These are phyloP conservation scores for Suillus fuscotomentosus DNA, from an alignment of 768 basidiomycete genomes.

Conservation along the genomic window DNA sequence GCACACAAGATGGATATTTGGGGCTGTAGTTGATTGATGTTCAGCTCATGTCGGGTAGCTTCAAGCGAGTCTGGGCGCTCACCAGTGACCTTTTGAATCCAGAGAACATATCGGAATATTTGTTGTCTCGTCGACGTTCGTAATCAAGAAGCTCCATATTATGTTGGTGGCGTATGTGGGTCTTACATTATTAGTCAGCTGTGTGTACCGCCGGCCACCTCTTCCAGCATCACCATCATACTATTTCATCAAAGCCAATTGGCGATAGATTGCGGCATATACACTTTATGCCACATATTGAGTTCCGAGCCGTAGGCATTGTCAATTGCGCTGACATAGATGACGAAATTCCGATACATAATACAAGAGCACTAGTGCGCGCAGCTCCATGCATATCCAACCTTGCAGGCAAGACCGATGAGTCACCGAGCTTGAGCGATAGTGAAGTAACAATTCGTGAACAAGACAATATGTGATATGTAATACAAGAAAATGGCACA, in stretches of 20 bases:
- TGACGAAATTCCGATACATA: background rate
- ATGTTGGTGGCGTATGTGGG: background rate
- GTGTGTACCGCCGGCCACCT: background rate
- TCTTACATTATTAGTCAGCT: background rate
- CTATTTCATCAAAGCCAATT: too few relatives aligned
- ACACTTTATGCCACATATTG: background rate
- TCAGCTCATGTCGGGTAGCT: background rate
- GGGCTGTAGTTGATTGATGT: conserved; percentile 31
- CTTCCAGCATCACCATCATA: too few relatives aligned
- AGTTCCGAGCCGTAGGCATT: background rate
- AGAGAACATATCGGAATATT: conserved; percentile 30
- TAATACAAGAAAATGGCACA: conserved; percentile 3
- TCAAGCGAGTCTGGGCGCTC: conserved; percentile 7
- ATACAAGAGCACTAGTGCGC: background rate
- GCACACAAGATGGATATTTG: conserved; percentile 65
- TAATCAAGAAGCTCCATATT: background rate
- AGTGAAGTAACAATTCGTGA: background rate
- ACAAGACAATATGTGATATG: background rate
- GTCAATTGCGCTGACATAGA: background rate
- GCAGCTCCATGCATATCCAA: background rate
- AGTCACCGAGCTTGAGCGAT: background rate
- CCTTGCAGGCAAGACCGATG: background rate
- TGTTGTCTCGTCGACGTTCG: background rate
- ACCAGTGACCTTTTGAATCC: conserved; percentile 37
- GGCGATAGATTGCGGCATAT: background rate